Percentiles rank a stretch among this genome's conserved stretches.
These are phyloP conservation scores for Huiozyma sinensis DNA, from an alignment of 805 yeast genomes.

Conservation along the genomic window DNA sequence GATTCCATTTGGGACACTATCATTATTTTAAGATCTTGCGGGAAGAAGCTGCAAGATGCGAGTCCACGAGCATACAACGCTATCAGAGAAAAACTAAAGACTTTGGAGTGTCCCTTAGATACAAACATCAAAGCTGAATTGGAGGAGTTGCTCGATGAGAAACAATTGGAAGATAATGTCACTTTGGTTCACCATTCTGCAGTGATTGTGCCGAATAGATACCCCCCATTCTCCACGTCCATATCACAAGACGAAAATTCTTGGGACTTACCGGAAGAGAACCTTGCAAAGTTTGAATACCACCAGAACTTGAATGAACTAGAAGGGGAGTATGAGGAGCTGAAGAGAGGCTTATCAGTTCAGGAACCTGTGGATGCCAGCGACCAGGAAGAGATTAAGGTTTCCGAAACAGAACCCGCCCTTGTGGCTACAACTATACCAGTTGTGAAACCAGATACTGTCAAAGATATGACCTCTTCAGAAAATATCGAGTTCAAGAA, in stretches of 20 bases:
- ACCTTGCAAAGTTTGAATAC: constrained; percentile 38
- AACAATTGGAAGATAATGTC: constrained; percentile 16
- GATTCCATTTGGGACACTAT: constrained; percentile 43
- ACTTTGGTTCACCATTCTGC: background rate
- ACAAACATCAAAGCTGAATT: constrained; percentile 35
- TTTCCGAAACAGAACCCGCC: background rate
- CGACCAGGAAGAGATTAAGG: background rate
- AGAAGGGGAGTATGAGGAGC: constrained; percentile 33
- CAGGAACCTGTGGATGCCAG: constrained; percentile 19
- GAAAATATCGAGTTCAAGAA: constrained; percentile 58
- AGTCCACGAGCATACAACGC: constrained; percentile 37
- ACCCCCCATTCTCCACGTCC: too few species aligned
- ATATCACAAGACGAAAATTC: constrained; percentile 1
- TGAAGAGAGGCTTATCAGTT: constrained; percentile 37
- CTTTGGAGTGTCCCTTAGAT: constrained; percentile 41
- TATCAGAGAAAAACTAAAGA: constrained; percentile 51
- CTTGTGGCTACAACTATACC: background rate
- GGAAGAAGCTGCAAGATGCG: constrained; percentile 36
- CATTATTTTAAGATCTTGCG: constrained; percentile 40
- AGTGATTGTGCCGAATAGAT: background rate
- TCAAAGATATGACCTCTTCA: constrained; percentile 58
- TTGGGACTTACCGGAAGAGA: constrained; percentile 22
- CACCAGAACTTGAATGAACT: constrained; percentile 25
- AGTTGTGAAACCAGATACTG: constrained; percentile 11
- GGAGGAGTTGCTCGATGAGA: constrained; percentile 40